Conservation (phyloP, 306 rosid species). For the Hippophae rhamnoides region DNA sequence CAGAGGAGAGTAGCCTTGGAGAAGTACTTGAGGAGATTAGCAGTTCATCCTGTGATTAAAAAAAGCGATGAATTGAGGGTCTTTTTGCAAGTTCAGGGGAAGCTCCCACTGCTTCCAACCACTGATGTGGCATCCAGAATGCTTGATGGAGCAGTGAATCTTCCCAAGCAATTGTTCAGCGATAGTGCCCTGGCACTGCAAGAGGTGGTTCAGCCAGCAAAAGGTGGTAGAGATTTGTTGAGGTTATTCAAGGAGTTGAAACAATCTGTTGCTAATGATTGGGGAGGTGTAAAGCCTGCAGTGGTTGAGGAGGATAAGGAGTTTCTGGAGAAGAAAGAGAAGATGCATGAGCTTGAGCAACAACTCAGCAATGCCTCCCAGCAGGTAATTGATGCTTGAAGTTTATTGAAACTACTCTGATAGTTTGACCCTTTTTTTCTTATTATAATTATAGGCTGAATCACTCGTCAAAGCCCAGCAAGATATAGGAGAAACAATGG, state of each 20-base stretch:
- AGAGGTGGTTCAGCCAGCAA: slow-evolving; percentile 82
- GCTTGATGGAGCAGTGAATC: slow-evolving; percentile 87
- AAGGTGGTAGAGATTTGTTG: slow-evolving; percentile 81
- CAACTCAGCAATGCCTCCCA: slow-evolving; percentile 61
- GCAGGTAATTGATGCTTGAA: slow-evolving; percentile 44
- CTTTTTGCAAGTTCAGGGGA: slow-evolving; percentile 69
- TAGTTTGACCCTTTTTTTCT: slow-evolving; percentile 5
- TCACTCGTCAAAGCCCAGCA: slow-evolving; percentile 90
- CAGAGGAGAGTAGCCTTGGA: slow-evolving; percentile 83
- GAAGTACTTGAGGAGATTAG: slow-evolving; percentile 69
- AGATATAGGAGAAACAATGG: slow-evolving; percentile 92
- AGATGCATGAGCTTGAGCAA: slow-evolving; percentile 65
- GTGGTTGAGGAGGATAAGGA: slow-evolving; percentile 87
- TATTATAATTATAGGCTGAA: slow-evolving; percentile 57
- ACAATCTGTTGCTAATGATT: slow-evolving; percentile 75
- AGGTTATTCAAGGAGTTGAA: slow-evolving; percentile 83
- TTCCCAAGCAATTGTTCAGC: slow-evolving; percentile 66
- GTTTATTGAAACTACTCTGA: not conserved
- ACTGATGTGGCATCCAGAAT: slow-evolving; percentile 78
- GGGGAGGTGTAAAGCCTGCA: slow-evolving; percentile 68
- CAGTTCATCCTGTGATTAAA: slow-evolving; percentile 63
- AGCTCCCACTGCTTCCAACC: slow-evolving; percentile 41
- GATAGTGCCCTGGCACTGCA: slow-evolving; percentile 48
- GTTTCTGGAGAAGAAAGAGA: slow-evolving; percentile 67
- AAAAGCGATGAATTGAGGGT: slow-evolving; percentile 75